A percentile compares a stretch with the other conserved stretches of the same genome.
Conservation (phyloP, 1,284 basidiomycete genomes). For the Ustilago curta region DNA sequence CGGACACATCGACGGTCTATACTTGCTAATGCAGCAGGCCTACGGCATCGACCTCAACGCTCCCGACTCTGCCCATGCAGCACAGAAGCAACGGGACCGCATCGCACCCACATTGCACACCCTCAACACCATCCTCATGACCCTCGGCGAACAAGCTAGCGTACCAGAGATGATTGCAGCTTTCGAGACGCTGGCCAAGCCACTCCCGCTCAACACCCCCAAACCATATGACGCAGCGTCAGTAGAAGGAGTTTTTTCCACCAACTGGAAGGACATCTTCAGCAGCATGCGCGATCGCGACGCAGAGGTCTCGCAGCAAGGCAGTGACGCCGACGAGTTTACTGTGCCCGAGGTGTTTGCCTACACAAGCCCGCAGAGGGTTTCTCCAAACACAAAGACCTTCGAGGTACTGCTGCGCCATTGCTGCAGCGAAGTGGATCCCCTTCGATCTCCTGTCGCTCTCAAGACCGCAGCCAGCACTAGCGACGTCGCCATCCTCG, state of each 20-base stretch:
- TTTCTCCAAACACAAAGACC: constrained; percentile 61
- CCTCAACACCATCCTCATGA: constrained; percentile 66
- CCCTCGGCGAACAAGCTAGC: constrained; percentile 64
- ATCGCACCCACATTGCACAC: constrained; percentile 54
- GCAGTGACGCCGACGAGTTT: constrained; percentile 8
- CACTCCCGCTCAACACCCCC: constrained; percentile 33
- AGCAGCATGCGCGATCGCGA: constrained; percentile 39
- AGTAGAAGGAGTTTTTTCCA: constrained; percentile 41
- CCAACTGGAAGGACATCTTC: constrained; percentile 43
- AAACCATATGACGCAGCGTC: constrained; percentile 5
- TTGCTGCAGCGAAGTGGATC: constrained; percentile 53
- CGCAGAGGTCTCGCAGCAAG: constrained; percentile 12
- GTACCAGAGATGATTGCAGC: constrained; percentile 65
- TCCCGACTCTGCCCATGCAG: constrained; percentile 38
- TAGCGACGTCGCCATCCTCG: constrained; percentile 26
- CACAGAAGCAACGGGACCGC: constrained; percentile 16
- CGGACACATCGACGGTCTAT: constrained; percentile 59
- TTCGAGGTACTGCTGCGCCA: constrained; percentile 56
- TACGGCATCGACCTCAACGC: constrained; percentile 61
- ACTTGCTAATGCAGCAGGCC: constrained; percentile 51
- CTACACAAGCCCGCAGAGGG: constrained; percentile 22
- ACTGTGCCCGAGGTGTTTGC: constrained; percentile 30
- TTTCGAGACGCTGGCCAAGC: constrained; percentile 61
- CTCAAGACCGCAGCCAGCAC: constrained; percentile 35
- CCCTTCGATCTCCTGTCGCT: constrained; percentile 52